Percentiles rank a stretch among this genome's conserved stretches.
Conservation (phyloP, 305 asterid species). For the Fraxinus latifolia region DNA sequence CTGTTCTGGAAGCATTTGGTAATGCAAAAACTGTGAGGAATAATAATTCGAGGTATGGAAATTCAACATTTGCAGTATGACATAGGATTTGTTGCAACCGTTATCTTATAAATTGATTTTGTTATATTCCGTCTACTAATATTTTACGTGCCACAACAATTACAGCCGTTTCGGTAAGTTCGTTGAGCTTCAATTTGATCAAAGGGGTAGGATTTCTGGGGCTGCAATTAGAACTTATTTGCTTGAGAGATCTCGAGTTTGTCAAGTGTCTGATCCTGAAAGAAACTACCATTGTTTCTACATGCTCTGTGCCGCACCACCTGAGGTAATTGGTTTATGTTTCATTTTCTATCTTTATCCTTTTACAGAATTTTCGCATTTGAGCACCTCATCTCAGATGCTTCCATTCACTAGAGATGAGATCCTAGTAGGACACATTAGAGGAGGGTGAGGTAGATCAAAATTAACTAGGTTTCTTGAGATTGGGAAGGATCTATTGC, state of each 20-base stretch:
- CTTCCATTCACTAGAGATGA: background rate
- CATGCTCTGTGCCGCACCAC: constrained; percentile 88
- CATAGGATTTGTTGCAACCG: background rate
- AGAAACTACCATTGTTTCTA: constrained; percentile 88
- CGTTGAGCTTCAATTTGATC: constrained; percentile 84
- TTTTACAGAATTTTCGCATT: background rate
- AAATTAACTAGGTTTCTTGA: background rate
- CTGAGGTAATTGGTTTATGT: constrained; percentile 42
- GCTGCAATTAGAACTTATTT: constrained; percentile 87
- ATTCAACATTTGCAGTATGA: background rate
- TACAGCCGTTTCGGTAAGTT: constrained; percentile 90
- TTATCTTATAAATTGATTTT: constrained; percentile 12
- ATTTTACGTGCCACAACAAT: constrained; percentile 12
- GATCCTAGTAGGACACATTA: background rate
- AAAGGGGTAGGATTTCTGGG: constrained; percentile 72
- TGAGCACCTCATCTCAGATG: background rate
- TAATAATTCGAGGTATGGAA: constrained; percentile 63
- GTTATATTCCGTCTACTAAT: constrained; percentile 21
- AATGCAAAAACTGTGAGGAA: constrained; percentile 71
- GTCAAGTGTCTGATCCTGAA: constrained; percentile 89
- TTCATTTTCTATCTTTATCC: background rate
- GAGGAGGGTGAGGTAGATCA: constrained; percentile 1
- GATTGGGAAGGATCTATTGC: background rate
- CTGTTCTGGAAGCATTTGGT: constrained; percentile 74
- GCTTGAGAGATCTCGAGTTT: constrained; percentile 91